Percentiles rank a stretch among this genome's conserved stretches.
These are phyloP conservation scores for Apostasia shenzhenica DNA, from an alignment of 106 monocot species.

Conservation along the genomic window DNA sequence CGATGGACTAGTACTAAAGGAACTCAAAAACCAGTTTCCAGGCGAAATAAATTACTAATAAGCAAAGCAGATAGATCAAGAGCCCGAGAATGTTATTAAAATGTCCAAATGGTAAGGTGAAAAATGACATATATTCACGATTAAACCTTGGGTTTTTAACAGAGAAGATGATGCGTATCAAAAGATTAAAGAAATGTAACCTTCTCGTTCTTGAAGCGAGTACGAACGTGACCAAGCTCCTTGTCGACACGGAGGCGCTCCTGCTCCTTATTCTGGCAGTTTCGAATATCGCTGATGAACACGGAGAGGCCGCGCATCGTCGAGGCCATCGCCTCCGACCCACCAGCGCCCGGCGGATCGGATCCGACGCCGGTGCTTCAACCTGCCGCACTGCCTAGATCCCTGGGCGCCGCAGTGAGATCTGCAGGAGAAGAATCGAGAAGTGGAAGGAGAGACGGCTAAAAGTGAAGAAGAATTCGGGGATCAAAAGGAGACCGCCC, in stretches of 20 bases:
- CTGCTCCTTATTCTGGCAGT: slow-evolving; percentile 97
- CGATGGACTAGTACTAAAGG: not conserved
- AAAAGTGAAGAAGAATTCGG: not conserved
- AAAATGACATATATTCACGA: not conserved
- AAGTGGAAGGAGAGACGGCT: too few relatives aligned
- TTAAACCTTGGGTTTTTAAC: not conserved
- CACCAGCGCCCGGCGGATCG: slow-evolving; percentile 18
- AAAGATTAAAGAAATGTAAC: slow-evolving; percentile 13
- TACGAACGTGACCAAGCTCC: slow-evolving; percentile 94
- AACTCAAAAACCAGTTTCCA: not conserved
- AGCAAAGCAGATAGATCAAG: not conserved
- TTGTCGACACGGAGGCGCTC: slow-evolving; percentile 92
- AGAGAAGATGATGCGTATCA: not conserved
- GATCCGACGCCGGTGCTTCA: slow-evolving; percentile 11
- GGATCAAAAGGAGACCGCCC: slow-evolving; percentile 2
- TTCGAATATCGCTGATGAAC: slow-evolving; percentile 95
- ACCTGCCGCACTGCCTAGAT: slow-evolving; percentile 3
- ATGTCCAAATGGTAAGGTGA: not conserved
- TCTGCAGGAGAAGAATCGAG: not conserved
- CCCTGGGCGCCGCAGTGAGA: not conserved
- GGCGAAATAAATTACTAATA: not conserved
- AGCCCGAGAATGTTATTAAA: not conserved
- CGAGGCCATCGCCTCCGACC: slow-evolving; percentile 50
- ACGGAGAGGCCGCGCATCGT: slow-evolving; percentile 97
- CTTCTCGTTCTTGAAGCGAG: slow-evolving; percentile 94